Conservation (phyloP, 129 eudicot genomes). For the Pittosporum tobira region DNA sequence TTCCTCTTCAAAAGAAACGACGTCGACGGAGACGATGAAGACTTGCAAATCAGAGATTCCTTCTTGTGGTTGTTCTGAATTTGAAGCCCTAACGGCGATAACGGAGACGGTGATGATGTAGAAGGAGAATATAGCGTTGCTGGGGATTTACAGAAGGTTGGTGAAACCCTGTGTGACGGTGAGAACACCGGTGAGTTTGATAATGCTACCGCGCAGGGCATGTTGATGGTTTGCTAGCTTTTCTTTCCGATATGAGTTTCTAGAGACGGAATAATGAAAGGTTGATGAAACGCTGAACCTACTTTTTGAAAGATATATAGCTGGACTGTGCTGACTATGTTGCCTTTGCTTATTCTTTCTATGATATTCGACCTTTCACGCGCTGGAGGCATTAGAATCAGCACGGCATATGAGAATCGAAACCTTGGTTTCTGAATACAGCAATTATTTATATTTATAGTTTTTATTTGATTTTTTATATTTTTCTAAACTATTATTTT, state of each 20-base stretch:
- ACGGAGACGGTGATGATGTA: constrained; percentile 19
- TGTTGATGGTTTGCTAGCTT: constrained; percentile 6
- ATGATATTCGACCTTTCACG: not conserved
- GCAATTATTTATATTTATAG: too few species aligned
- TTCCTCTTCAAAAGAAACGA: constrained; percentile 49
- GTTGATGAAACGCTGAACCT: not conserved
- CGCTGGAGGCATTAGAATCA: not conserved
- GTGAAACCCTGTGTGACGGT: constrained; percentile 36
- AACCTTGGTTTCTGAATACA: too few species aligned
- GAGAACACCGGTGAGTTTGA: constrained; percentile 55
- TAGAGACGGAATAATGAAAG: not conserved
- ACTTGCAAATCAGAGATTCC: constrained; percentile 14
- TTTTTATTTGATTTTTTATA: too few species aligned
- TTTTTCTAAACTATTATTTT: too few species aligned
- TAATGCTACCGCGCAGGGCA: constrained; percentile 43
- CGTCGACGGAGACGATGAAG: constrained; percentile 17
- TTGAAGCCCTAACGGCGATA: constrained; percentile 19
- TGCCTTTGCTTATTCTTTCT: too few species aligned
- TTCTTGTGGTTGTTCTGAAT: constrained; percentile 8
- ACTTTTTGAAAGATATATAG: constrained; percentile 6
- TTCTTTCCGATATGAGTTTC: not conserved
- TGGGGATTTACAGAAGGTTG: constrained; percentile 40
- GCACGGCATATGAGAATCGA: too few species aligned
- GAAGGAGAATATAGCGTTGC: constrained; percentile 17
- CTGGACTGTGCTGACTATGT: too few species aligned